Percentiles rank a stretch among this genome's conserved stretches.
phyloP scores from a whole-genome alignment of 2,329 filamentous ascomycete species.

The Penicillium sclerotigenum region DNA sequence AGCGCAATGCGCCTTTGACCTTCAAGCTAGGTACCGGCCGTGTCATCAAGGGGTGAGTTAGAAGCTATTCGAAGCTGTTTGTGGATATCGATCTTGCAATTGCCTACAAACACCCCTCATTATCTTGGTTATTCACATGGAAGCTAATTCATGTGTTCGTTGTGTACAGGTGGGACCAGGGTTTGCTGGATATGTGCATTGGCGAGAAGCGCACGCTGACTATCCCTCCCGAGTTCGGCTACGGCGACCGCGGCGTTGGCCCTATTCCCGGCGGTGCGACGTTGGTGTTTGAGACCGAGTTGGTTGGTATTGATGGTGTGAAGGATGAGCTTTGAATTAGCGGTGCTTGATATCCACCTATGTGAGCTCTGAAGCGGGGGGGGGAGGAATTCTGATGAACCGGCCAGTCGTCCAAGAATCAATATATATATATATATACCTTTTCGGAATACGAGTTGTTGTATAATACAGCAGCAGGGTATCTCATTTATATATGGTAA shows the following conservation, averaged over 20 bases:
- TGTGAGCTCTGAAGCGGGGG: neutral
- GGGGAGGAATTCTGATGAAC: neutral
- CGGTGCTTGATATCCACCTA: neutral
- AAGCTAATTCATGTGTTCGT: slow-evolving; percentile 1
- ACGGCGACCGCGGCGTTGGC: slow-evolving; percentile 71
- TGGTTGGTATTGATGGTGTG: slow-evolving; percentile 79
- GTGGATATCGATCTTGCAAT: neutral
- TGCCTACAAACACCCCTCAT: neutral
- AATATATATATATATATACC: no score
- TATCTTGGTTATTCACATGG: neutral
- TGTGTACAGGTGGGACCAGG: slow-evolving; percentile 73
- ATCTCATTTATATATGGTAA: slow-evolving; percentile 16
- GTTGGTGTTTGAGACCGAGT: slow-evolving; percentile 87
- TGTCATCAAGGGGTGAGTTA: slow-evolving; percentile 80
- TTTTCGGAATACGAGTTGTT: neutral
- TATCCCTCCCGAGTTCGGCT: slow-evolving; percentile 82
- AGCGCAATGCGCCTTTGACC: slow-evolving; percentile 68
- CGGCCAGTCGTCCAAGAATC: no score
- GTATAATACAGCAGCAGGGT: slow-evolving; percentile 11
- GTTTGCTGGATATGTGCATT: slow-evolving; percentile 88
- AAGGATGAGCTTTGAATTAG: slow-evolving; percentile 45
- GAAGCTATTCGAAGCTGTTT: slow-evolving; percentile 2
- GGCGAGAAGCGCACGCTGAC: slow-evolving; percentile 88
- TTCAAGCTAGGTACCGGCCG: slow-evolving; percentile 77
- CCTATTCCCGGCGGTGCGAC: slow-evolving; percentile 81